These are phyloP conservation scores for Endotrypanum monterogeii DNA, from an alignment of 208 protist species.

Conservation along the genomic window DNA sequence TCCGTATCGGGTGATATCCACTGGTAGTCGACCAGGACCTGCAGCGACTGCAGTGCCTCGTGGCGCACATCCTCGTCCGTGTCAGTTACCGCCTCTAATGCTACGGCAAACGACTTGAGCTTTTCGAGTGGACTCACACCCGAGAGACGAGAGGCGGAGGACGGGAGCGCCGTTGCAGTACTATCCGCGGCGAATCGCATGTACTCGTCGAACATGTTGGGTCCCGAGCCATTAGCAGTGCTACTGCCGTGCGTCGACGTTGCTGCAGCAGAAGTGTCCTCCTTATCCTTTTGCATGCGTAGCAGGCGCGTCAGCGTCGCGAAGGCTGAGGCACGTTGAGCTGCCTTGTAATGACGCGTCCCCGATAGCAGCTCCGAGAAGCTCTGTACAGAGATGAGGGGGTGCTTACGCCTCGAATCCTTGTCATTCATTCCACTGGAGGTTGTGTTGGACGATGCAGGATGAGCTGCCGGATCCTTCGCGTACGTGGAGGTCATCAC, in stretches of 20 bases:
- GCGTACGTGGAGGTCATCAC: conserved; percentile 17
- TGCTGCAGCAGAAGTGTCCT: conserved; percentile 11
- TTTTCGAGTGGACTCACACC: conserved; percentile 52
- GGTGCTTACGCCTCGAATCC: conserved; percentile 9
- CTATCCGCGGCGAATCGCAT: conserved; percentile 10
- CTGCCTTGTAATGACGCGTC: conserved; percentile 69
- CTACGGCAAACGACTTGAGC: conserved; percentile 54
- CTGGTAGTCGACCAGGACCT: conserved; percentile 34
- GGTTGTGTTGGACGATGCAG: conserved; percentile 16
- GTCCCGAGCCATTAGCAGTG: background rate
- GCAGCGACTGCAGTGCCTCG: conserved; percentile 44
- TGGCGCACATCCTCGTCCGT: conserved; percentile 70
- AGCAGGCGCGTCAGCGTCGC: conserved; percentile 49
- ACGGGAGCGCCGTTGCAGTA: background rate
- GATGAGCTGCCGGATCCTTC: conserved; percentile 11
- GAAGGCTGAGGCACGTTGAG: conserved; percentile 59
- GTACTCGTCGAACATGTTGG: conserved; percentile 28
- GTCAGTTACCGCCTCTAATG: conserved; percentile 73
- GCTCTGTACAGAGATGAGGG: conserved; percentile 24
- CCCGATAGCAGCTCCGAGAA: conserved; percentile 58
- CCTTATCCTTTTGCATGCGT: conserved; percentile 20
- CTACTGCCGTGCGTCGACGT: background rate
- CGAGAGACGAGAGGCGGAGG: background rate
- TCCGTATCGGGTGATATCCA: conserved; percentile 28
- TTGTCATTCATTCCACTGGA: conserved; percentile 1